These are phyloP conservation scores for Areca catechu DNA, from an alignment of 176 grass and related monocot genomes.

Conservation along the genomic window DNA sequence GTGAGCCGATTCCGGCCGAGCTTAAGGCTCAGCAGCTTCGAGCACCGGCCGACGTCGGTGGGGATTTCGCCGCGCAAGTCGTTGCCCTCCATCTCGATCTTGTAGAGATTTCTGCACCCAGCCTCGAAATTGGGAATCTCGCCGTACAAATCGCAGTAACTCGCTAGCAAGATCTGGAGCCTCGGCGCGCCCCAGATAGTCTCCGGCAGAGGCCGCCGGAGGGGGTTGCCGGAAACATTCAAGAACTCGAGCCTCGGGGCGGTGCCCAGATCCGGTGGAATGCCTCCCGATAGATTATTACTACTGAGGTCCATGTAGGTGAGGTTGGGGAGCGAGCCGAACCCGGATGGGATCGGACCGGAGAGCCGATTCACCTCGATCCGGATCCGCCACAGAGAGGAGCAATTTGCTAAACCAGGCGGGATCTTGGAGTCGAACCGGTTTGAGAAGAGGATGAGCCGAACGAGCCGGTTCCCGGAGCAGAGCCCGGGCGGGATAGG, in stretches of 20 bases:
- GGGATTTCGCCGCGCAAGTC: constrained; percentile 50
- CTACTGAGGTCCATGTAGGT: constrained; percentile 87
- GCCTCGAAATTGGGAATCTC: constrained; percentile 40
- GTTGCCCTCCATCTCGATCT: constrained; percentile 63
- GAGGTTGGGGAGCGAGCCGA: constrained; percentile 55
- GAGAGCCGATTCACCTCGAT: constrained; percentile 52
- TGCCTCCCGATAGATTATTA: constrained; percentile 45
- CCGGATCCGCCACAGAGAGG: constrained; percentile 70
- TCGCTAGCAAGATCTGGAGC: constrained; percentile 63
- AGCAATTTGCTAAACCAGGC: constrained; percentile 43
- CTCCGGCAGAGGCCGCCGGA: constrained; percentile 38
- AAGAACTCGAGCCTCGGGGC: constrained; percentile 58
- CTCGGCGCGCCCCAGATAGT: constrained; percentile 41
- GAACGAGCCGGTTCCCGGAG: constrained; percentile 39
- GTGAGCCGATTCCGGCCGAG: constrained; percentile 52
- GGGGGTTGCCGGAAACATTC: constrained; percentile 64
- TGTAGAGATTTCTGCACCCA: constrained; percentile 65
- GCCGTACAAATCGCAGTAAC: constrained; percentile 35
- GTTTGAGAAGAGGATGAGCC: constrained; percentile 86
- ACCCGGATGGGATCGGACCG: constrained; percentile 52
- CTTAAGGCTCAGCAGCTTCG: constrained; percentile 60
- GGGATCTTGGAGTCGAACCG: constrained; percentile 62
- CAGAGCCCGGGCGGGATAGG: constrained; percentile 48
- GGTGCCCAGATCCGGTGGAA: constrained; percentile 38
- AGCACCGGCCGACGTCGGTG: constrained; percentile 36